Base-by-base conservation (phyloP, 257 asterid genomes). In the Salvia miltiorrhiza region DNA sequence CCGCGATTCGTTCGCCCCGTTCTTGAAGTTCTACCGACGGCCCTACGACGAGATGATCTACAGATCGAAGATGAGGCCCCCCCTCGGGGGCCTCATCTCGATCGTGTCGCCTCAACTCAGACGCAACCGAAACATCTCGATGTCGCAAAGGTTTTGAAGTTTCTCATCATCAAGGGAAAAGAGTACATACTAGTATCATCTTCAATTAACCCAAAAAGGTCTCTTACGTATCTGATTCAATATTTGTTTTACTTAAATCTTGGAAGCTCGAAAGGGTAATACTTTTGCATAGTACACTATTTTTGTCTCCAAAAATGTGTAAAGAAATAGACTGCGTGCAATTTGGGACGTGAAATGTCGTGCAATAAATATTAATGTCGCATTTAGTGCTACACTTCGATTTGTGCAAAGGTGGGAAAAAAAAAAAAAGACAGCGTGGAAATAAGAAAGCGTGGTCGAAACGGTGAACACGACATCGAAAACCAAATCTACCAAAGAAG, bases 31-130 rank as follows among this genome's bases (percentile, higher is more conserved):
- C 44, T 94, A 94, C 53, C 85, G 95, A 2, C 71, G 90, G 33
- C 99, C 95, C 10, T 90, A 94, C 30, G 96, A 94, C 19, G 99
- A 94, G 75, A 94, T 94, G 99, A 81, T 73, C 74, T 94, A 94
- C 33, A 28, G 96, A 69, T 87, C 99, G 11, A 90, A 89, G 79
- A 90, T 94, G 96, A 82, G 83, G 70, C 99, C 99, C 0, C 99
- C 97, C 0, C 79, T 90, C 0, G 96, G 99, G 0, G 97, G 99
- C 28, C 87, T 90, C 37, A 80, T 94, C 69, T 91, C 99, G 10
- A 90, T 94, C 54, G 90, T 93, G 26, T 77, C 97, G 9, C 92
- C 97, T 0, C 97, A 87, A 0, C 24, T 88, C 24, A 82, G 66
- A 50, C 85, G 95, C 12, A 72, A 52, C 26, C 63, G 88, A 54